These are phyloP conservation scores for Hyaloperonospora arabidopsidis DNA, from an alignment of 352 stramenopile species.

Conservation along the genomic window DNA sequence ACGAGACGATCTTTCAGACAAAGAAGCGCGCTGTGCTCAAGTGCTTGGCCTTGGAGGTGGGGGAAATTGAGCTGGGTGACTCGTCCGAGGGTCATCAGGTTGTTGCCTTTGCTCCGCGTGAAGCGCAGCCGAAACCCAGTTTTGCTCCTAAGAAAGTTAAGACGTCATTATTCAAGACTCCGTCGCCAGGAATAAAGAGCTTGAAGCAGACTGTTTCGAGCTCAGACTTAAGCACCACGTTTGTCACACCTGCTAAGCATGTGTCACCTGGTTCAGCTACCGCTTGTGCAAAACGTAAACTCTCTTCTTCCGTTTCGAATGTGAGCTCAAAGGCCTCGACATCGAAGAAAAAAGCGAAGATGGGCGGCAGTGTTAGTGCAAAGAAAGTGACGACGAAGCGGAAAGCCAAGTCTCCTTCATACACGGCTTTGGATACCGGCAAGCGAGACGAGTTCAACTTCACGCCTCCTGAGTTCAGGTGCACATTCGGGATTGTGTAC, in stretches of 20 bases:
- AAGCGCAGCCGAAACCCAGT: constrained; percentile 10
- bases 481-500: constrained; percentile 64
- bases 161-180: constrained; percentile 31
- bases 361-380: constrained; percentile 18
- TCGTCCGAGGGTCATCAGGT: constrained; percentile 57
- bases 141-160: constrained; percentile 24
- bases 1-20: constrained; percentile 76
- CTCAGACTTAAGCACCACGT: constrained; percentile 14
- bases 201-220: constrained; percentile 19
- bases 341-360: constrained; percentile 29
- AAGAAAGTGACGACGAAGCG: constrained; percentile 28
- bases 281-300: constrained; percentile 24
- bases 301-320: constrained; percentile 22
- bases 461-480: constrained; percentile 49
- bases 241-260: constrained; percentile 25
- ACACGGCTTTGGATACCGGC: constrained; percentile 8
- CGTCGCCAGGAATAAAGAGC: constrained; percentile 34
- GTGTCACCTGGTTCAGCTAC: constrained; percentile 8
- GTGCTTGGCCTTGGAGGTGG: constrained; percentile 42
- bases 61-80: constrained; percentile 55
- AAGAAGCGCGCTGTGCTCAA: constrained; percentile 68
- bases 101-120: constrained; percentile 38
- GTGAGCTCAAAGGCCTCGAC: constrained; percentile 7
- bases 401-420: constrained; percentile 13
- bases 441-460: constrained; percentile 39